phyloP scores from a whole-genome alignment of 345 rosid genomes.

The Turritis glabra region DNA sequence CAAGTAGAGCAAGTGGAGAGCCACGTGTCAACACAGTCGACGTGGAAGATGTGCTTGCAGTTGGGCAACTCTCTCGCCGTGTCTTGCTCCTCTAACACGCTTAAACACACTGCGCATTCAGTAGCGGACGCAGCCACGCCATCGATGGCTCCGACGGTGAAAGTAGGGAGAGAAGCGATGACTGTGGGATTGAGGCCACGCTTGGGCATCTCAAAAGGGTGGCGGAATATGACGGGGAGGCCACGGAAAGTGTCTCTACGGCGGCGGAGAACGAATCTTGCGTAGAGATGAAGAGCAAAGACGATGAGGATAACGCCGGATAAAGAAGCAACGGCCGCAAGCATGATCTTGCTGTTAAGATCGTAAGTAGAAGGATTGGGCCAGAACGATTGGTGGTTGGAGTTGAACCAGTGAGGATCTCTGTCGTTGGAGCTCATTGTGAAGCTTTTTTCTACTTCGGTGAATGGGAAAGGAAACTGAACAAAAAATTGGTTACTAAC shows the following conservation, averaged over 20 bases:
- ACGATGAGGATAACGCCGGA: constrained; percentile 37
- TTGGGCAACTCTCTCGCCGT: constrained; percentile 62
- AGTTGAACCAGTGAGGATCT: constrained; percentile 17
- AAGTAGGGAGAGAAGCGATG: constrained; percentile 59
- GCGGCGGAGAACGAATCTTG: constrained; percentile 35
- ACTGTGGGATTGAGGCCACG: constrained; percentile 54
- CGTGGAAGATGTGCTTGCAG: constrained; percentile 73
- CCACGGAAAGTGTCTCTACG: constrained; percentile 36
- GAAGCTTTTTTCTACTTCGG: constrained; percentile 9
- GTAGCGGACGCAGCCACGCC: background rate
- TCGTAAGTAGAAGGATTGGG: constrained; percentile 19
- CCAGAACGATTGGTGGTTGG: constrained; percentile 22
- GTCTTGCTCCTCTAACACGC: constrained; percentile 64
- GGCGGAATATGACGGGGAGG: constrained; percentile 22
- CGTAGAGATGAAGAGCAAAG: constrained; percentile 35
- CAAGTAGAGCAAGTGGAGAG: constrained; percentile 63
- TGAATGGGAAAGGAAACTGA: constrained; percentile 10
- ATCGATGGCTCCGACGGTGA: constrained; percentile 33
- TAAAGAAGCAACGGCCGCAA: constrained; percentile 28
- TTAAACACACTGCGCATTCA: constrained; percentile 78
- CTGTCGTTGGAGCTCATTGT: constrained; percentile 35
- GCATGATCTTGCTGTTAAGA: constrained; percentile 38
- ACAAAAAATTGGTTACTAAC: constrained; percentile 5
- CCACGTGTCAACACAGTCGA: constrained; percentile 72
- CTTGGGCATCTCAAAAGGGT: constrained; percentile 44